Percentiles rank a stretch among this genome's conserved stretches.
These are phyloP conservation scores for Zalerion maritima DNA, from an alignment of 495 filamentous ascomycete species.

Conservation along the genomic window DNA sequence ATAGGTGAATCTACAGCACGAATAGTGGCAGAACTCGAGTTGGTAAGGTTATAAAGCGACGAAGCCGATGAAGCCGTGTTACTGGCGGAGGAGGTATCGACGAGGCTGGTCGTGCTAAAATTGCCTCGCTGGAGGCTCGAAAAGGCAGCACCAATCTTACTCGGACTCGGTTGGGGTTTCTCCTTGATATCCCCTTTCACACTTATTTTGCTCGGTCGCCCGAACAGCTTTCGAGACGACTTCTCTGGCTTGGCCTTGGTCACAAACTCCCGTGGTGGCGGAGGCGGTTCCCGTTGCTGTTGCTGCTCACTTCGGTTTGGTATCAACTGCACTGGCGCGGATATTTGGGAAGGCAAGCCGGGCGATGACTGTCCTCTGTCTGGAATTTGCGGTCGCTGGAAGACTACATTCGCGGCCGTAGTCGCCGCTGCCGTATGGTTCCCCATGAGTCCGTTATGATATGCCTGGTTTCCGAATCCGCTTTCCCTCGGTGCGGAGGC, in stretches of 20 bases:
- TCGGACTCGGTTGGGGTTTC: slow-evolving; percentile 63
- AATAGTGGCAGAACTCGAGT: slow-evolving; percentile 74
- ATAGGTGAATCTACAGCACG: slow-evolving; percentile 27
- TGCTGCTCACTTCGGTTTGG: too few relatives aligned
- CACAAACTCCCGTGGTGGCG: slow-evolving; percentile 36
- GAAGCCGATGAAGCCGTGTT: slow-evolving; percentile 47
- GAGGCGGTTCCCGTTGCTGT: slow-evolving; percentile 14
- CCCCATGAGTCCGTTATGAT: slow-evolving; percentile 55
- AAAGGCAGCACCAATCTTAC: slow-evolving; percentile 52
- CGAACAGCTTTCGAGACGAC: slow-evolving; percentile 86
- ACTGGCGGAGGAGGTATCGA: slow-evolving; percentile 45
- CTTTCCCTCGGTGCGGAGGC: slow-evolving; percentile 39
- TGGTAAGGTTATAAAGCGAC: slow-evolving; percentile 68
- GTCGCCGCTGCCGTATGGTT: slow-evolving; percentile 55
- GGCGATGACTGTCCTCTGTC: slow-evolving; percentile 39
- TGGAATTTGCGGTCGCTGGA: too few relatives aligned
- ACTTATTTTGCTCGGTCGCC: slow-evolving; percentile 69
- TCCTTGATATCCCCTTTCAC: slow-evolving; percentile 59
- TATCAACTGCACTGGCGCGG: slow-evolving; percentile 8
- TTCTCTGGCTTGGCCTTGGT: slow-evolving; percentile 59
- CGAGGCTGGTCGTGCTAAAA: slow-evolving; percentile 62
- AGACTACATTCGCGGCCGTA: slow-evolving; percentile 75
- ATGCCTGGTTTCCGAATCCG: slow-evolving; percentile 35
- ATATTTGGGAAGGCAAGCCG: slow-evolving; percentile 17
- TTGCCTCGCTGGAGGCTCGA: slow-evolving; percentile 51